phyloP scores from a whole-genome alignment of 495 filamentous ascomycete genomes.

The Penicillium paxilli region DNA sequence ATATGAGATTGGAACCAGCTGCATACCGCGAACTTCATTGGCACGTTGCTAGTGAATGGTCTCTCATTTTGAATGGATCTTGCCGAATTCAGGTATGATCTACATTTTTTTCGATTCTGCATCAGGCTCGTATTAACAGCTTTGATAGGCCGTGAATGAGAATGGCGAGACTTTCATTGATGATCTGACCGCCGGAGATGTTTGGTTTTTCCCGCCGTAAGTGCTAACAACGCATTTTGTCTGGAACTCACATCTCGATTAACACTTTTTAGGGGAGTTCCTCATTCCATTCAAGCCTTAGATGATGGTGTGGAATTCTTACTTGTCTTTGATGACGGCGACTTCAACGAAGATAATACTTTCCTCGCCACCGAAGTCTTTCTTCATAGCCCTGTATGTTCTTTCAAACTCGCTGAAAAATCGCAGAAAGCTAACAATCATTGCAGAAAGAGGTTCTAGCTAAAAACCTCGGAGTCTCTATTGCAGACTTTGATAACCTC shows the following conservation, averaged over 20 bases:
- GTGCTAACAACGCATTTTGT: background rate
- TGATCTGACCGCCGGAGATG: constrained; percentile 65
- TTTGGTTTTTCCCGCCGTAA: constrained; percentile 68
- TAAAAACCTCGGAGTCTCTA: constrained; percentile 59
- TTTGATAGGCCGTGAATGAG: constrained; percentile 54
- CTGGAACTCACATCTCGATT: background rate
- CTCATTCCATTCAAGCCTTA: constrained; percentile 67
- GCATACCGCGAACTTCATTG: constrained; percentile 73
- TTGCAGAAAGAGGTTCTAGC: constrained; percentile 56
- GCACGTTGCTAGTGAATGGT: constrained; percentile 71
- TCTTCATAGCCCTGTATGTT: constrained; percentile 49
- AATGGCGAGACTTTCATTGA: constrained; percentile 65
- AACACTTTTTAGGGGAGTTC: constrained; percentile 49
- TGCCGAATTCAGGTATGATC: constrained; percentile 50
- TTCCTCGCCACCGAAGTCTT: constrained; percentile 69
- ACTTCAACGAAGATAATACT: constrained; percentile 69
- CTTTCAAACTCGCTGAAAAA: background rate
- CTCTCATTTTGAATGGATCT: constrained; percentile 63
- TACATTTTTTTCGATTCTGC: background rate
- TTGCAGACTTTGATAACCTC: constrained; percentile 56
- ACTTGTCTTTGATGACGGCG: constrained; percentile 67
- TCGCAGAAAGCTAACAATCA: background rate
- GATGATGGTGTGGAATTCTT: constrained; percentile 67
- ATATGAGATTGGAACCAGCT: constrained; percentile 70
- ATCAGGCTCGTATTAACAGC: background rate